Evolutionary conservation across 2,329 filamentous ascomycete genomes (phyloP), one percentile per base, ranked within the genome.

Genomic region (Sordariomycetes sp.): DNA sequence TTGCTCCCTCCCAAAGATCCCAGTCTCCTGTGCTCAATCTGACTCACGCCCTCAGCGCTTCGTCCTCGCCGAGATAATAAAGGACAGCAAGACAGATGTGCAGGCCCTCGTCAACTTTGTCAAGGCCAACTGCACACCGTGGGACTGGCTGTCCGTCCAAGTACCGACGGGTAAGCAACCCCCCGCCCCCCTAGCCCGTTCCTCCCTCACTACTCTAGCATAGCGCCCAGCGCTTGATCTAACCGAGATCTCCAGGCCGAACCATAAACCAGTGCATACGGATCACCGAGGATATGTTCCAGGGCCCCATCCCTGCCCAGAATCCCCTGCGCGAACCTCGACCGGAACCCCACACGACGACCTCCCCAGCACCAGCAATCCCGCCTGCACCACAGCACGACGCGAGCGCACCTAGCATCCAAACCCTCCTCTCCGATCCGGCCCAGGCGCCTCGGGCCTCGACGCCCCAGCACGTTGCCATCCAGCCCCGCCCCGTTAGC

Each of bases 51-150:
- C 42, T 24, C 45, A 82, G 79, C 77, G 78, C 61, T 80, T 80
- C 64, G 69, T 82, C 60, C 72, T 82, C 58, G 76, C 73, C 58
- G 79, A 82, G 66, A 77, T 81, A 62, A 76, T 82, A 67, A 82
- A 81, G 63, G 72, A 72, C 59, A 82, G 78, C 68, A 66, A 71
- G 34, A 67, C 81, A 59, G 74, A 79, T 58, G 64, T 79, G 25
- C 65, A 69, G 12, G 66, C 65, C 20, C 66, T 82, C 34, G 72
- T 74, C 22, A 67, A 69, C 13, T 79, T 82, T 60, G 70, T 82
- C 62, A 74, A 64, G 60, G 60, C 64, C 45, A 67, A 73, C 59
- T 66, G 65, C 10, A 63, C 76, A 56, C 66, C 70, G 59, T 73
- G 74, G 10, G 69, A 73, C 56, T 78, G 74, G 74, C 68, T 74